phyloP scores from a whole-genome alignment of 495 filamentous ascomycete genomes.

The Wilcoxina mikolae region DNA sequence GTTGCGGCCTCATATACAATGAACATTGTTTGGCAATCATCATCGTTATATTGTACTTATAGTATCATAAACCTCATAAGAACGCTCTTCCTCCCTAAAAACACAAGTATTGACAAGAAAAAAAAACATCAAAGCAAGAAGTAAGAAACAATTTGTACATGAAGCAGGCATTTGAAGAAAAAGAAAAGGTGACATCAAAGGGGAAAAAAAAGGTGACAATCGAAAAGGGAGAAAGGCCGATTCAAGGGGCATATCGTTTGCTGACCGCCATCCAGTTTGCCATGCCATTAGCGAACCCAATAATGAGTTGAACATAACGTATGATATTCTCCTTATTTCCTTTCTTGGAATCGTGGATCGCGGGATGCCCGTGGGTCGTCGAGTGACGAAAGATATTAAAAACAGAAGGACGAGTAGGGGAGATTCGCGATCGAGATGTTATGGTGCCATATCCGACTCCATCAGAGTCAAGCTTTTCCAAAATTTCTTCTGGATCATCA shows the following conservation, averaged over 20 bases:
- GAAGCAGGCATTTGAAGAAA: neutral
- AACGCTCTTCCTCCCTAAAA: neutral
- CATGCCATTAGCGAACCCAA: conserved; percentile 26
- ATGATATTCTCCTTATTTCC: conserved; percentile 10
- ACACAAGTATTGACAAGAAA: too few relatives aligned
- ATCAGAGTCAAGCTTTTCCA: neutral
- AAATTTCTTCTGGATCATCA: neutral
- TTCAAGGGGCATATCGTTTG: conserved; percentile 15
- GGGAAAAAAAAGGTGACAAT: neutral
- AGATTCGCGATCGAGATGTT: neutral
- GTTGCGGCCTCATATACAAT: neutral
- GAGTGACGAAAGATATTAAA: neutral
- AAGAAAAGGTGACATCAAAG: neutral
- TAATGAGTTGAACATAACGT: conserved; percentile 19
- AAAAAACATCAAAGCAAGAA: neutral
- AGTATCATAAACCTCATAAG: neutral
- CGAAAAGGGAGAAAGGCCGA: neutral
- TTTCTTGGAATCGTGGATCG: neutral
- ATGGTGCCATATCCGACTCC: neutral
- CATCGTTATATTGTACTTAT: neutral
- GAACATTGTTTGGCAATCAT: neutral
- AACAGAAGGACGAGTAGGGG: neutral
- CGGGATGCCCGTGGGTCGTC: neutral
- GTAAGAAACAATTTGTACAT: neutral
- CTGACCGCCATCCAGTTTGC: conserved; percentile 26